A percentile compares a stretch with the other conserved stretches of the same genome.
Evolutionary conservation across 306 rosid genomes (phyloP).

Genomic region (Corylus avellana): DNA sequence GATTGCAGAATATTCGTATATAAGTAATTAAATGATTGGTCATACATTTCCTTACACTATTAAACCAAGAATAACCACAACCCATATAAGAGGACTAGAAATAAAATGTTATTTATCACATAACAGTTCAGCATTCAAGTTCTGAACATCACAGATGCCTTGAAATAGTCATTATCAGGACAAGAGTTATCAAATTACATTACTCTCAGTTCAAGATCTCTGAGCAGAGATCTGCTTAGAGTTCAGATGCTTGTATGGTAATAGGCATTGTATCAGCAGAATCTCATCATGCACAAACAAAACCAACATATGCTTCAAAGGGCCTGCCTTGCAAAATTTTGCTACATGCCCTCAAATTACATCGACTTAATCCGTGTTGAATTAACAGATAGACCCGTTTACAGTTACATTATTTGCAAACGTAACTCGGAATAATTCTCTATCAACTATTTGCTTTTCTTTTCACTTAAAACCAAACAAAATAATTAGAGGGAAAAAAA

Average conservation of each 20-base stretch:
- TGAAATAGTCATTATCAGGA: background rate
- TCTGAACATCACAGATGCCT: background rate
- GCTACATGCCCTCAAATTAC: background rate
- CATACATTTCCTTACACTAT: background rate
- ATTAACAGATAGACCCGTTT: background rate
- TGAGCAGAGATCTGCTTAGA: background rate
- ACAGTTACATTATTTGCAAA: too few species aligned
- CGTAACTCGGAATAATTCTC: too few species aligned
- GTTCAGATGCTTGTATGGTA: background rate
- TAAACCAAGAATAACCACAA: background rate
- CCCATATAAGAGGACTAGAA: background rate
- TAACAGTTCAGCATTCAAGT: constrained; percentile 5
- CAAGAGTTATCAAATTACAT: background rate
- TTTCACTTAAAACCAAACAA: background rate
- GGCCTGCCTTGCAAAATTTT: background rate
- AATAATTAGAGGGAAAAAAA: background rate
- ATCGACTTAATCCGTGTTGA: background rate
- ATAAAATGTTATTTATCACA: background rate
- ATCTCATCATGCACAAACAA: background rate
- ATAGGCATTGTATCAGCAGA: background rate
- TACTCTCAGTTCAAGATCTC: background rate
- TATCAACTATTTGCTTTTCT: background rate
- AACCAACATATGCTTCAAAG: background rate
- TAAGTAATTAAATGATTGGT: background rate
- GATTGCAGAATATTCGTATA: background rate